A percentile compares a stretch with the other conserved stretches of the same genome.
Evolutionary conservation across 352 stramenopile genomes (phyloP).

Genomic region (Globisporangium cylindrosporum): DNA sequence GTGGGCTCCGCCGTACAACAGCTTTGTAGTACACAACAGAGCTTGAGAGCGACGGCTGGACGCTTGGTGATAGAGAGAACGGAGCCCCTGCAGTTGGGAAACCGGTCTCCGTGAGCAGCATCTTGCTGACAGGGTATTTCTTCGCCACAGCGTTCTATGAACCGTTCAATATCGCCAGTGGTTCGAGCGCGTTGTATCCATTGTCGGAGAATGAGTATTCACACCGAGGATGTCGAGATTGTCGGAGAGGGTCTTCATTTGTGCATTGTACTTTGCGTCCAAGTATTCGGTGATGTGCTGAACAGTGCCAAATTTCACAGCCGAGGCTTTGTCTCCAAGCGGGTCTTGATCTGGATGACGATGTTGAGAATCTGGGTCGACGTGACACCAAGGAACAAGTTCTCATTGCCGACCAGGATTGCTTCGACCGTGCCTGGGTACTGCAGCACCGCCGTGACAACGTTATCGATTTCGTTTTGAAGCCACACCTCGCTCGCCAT

Average conservation of each 20-base stretch:
- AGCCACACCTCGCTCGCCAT: slow-evolving; percentile 26
- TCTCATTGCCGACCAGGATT: slow-evolving; percentile 36
- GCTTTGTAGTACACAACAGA: slow-evolving; percentile 21
- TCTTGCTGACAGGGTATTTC: slow-evolving; percentile 21
- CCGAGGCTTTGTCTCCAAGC: too few species aligned
- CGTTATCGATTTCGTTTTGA: slow-evolving; percentile 22
- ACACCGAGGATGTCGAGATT: too few species aligned
- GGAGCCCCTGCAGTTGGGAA: slow-evolving; percentile 17
- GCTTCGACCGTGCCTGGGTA: slow-evolving; percentile 28
- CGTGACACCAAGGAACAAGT: slow-evolving; percentile 20
- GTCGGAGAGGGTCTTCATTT: too few species aligned
- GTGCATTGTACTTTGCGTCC: too few species aligned
- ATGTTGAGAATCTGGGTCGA: slow-evolving; percentile 15
- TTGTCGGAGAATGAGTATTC: too few species aligned
- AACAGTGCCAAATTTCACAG: too few species aligned
- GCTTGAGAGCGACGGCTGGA: slow-evolving; percentile 3
- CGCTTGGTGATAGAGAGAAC: not conserved
- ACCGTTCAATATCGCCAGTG: too few species aligned
- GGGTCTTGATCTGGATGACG: too few species aligned
- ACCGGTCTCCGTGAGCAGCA: slow-evolving; percentile 29
- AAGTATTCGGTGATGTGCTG: too few species aligned
- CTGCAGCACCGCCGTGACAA: slow-evolving; percentile 18
- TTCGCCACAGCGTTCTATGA: too few species aligned
- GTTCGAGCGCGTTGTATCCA: too few species aligned
- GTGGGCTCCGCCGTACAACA: slow-evolving; percentile 22